Evolutionary conservation across 2,329 filamentous ascomycete species (phyloP), one percentile per base, ranked within the genome.

Genomic region (Dactylellina parvicollis): DNA sequence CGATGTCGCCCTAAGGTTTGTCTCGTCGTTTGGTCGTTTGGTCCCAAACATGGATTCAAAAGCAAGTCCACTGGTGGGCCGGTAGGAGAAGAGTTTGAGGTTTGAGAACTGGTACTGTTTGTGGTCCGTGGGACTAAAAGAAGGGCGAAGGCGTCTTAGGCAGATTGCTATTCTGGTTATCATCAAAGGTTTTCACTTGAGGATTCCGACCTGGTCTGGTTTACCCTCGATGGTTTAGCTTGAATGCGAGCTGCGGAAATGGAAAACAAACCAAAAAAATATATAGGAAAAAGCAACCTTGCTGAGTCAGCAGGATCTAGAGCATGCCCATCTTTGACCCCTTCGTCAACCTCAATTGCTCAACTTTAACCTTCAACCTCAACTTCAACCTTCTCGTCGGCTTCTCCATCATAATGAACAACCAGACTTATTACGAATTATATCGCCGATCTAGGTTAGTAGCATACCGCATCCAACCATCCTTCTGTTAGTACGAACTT

Each of bases 401-500:
- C 18, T 4, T 16, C 30, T 5, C 18, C 32, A 22, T 18, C 34
- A 67, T 36, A 38, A 85, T 85, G 83, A 83, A 82, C 80, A 78
- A 82, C 78, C 81, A 85, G 75, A 81, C 86, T 76, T 89, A 87
- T 84, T 99, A 98, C 83, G 95, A 99, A 87, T 89, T 99, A 80
- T 99, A 99, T 83, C 92, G 95, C 79, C 90, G 93, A 84, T 96
- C 92, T 88, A 98, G 94, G 95, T 98, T 92, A 82, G 82, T 76
- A 52, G 30, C 18, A 16, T 42, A n/a, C n/a, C n/a, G n/a, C n/a
- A n/a, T n/a, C n/a, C n/a, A n/a, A n/a, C n/a, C n/a, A n/a, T n/a
- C n/a, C n/a, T n/a, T n/a, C n/a, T n/a, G n/a, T n/a, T n/a, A n/a
- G n/a, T n/a, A n/a, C n/a, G n/a, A n/a, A n/a, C n/a, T n/a, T n/a